phyloP scores from a whole-genome alignment of 129 eudicot genomes.

The Helichrysum umbraculigerum region DNA sequence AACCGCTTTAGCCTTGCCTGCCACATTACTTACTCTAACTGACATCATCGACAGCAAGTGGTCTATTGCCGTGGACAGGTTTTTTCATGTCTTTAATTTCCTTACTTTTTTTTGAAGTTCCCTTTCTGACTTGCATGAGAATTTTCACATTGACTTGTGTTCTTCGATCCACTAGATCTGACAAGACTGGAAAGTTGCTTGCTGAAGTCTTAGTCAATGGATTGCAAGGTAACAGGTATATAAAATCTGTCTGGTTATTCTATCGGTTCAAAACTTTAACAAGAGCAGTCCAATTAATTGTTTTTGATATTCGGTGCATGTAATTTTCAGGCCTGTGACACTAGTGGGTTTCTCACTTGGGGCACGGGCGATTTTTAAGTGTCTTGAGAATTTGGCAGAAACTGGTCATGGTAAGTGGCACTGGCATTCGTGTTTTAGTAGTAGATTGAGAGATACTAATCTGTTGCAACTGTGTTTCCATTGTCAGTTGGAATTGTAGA shows the following conservation, averaged over 20 bases:
- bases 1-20: constrained; percentile 93
- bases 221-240: constrained; percentile 88
- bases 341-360: constrained; percentile 48
- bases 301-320: not conserved
- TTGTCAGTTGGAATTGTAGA: constrained; percentile 77
- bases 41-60: constrained; percentile 93
- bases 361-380: constrained; percentile 35
- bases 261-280: not conserved
- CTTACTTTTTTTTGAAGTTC: not conserved
- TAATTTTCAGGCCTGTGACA: constrained; percentile 43
- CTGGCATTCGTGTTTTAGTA: not conserved
- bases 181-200: constrained; percentile 92
- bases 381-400: constrained; percentile 30
- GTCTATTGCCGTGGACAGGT: constrained; percentile 96
- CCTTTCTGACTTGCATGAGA: constrained; percentile 11
- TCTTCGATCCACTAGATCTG: constrained; percentile 55
- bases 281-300: not conserved
- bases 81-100: constrained; percentile 6
- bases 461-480: not conserved
- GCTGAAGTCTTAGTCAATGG: constrained; percentile 88
- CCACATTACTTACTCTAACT: constrained; percentile 65
- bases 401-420: constrained; percentile 44
- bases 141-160: not conserved
- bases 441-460: constrained; percentile 13
- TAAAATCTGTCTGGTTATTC: not conserved